These are phyloP conservation scores for Fusarium sambucinum DNA, from an alignment of 2,329 filamentous ascomycete genomes.

Conservation along the genomic window DNA sequence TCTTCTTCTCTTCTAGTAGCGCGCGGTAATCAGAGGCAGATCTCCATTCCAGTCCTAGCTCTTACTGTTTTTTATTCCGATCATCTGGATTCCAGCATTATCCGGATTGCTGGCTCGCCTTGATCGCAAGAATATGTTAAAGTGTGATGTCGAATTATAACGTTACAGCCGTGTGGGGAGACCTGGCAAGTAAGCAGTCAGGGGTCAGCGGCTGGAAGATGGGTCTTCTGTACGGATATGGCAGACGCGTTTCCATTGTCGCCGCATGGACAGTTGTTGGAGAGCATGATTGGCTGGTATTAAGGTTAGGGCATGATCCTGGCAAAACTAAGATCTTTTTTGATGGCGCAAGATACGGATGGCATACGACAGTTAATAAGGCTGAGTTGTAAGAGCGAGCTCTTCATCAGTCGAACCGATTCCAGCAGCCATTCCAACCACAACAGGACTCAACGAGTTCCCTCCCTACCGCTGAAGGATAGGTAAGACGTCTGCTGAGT, in stretches of 20 bases:
- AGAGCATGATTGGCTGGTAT: constrained; percentile 41
- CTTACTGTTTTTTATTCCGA: constrained; percentile 10
- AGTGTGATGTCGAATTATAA: constrained; percentile 38
- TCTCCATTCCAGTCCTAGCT: constrained; percentile 19
- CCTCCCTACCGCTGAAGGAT: not conserved
- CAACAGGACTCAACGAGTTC: not conserved
- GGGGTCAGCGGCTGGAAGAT: constrained; percentile 44
- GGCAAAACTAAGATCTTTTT: constrained; percentile 34
- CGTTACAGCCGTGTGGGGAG: constrained; percentile 42
- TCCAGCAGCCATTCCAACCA: not conserved
- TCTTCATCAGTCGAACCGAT: not conserved
- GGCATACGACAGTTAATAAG: constrained; percentile 15
- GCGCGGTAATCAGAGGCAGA: constrained; percentile 18
- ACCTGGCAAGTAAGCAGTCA: constrained; percentile 45
- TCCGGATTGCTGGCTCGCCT: not conserved
- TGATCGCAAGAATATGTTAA: constrained; percentile 30
- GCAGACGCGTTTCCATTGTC: constrained; percentile 49
- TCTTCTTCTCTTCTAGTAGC: constrained; percentile 13
- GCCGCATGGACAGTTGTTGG: constrained; percentile 44
- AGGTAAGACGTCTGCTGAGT: not conserved
- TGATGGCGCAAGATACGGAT: constrained; percentile 30
- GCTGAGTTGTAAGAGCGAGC: constrained; percentile 6
- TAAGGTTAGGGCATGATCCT: constrained; percentile 37
- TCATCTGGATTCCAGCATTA: constrained; percentile 5
- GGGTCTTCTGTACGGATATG: constrained; percentile 46